These are phyloP conservation scores for Neurospora africana DNA, from an alignment of 495 filamentous ascomycete species.

Conservation along the genomic window DNA sequence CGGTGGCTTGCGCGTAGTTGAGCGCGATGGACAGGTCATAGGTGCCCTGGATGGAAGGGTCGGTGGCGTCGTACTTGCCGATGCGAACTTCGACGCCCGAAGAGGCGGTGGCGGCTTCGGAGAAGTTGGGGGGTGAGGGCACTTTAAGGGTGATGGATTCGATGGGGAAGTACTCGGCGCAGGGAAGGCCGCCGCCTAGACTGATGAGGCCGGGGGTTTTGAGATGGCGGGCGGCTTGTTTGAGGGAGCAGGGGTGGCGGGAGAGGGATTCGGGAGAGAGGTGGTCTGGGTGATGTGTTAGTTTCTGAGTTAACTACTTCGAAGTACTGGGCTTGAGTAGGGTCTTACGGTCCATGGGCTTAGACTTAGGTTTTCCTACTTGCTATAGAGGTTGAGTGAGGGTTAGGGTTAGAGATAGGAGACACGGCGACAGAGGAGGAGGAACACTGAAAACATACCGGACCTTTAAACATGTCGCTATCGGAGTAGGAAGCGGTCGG, in stretches of 20 bases:
- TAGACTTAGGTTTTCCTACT: constrained; percentile 62
- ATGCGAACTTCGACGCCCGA: constrained; percentile 47
- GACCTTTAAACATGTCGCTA: constrained; percentile 77
- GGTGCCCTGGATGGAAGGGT: constrained; percentile 28
- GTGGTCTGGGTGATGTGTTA: constrained; percentile 27
- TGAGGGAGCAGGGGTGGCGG: constrained; percentile 57
- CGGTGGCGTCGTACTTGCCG: constrained; percentile 70
- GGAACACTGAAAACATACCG: constrained; percentile 44
- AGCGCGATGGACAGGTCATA: constrained; percentile 69
- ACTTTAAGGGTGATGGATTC: constrained; percentile 28
- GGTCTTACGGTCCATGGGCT: constrained; percentile 70
- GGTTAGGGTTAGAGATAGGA: too few species aligned
- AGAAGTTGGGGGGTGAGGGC: constrained; percentile 46
- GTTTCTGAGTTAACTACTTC: neutral
- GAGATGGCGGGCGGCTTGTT: constrained; percentile 61
- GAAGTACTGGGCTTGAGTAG: neutral
- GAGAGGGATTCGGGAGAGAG: constrained; percentile 46
- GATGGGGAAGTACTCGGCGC: constrained; percentile 75
- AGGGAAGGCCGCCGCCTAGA: constrained; percentile 85
- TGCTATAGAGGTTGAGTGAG: too few species aligned
- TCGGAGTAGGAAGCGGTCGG: constrained; percentile 68
- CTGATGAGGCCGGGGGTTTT: constrained; percentile 69
- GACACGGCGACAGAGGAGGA: too few species aligned
- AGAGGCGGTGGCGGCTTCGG: constrained; percentile 47
- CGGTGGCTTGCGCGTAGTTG: constrained; percentile 83